Evolutionary conservation across 148 eudicot genomes (phyloP), one percentile per base, ranked within the genome.

Genomic region (Beta vulgaris): DNA sequence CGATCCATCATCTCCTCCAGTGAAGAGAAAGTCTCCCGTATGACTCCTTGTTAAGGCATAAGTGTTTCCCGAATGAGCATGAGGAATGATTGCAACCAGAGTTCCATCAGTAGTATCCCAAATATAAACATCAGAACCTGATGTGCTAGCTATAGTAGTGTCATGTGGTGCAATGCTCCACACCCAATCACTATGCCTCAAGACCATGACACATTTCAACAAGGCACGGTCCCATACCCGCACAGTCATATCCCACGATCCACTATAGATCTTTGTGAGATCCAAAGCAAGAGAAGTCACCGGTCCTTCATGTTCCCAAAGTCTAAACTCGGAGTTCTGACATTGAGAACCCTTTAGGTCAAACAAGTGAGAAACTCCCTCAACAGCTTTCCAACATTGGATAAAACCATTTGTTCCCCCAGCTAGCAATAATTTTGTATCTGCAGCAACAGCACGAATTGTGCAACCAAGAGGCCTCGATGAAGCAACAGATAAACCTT

Each of bases 181-280:
- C 4, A 96, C 93, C 98, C 98, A 92, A 68, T 96, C 98, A 87
- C 87, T 73, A 78, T 96, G 99, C 85, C 87, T 85, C 83, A 96
- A 81, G 46, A 86, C 85, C 66, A 80, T 84, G 21, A 88, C 32
- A 73, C 98, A 95, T 59, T 82, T 85, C 73, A 92, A 79, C 7
- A 75, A 75, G 68, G 74, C 71, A 68, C 98, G 97, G 53, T 92
- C 98, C 99, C 98, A 92, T 59, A 92, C 75, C 75, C 98, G 87
- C 19, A 96, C 80, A 40, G 93, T 89, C 98, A 91, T 96, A 74
- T 96, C 99, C 99, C 99, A 96, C 13, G 99, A 96, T 51, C 97
- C 98, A 72, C 99, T 96, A 53, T 88, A 96, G 15, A 96, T 87
- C 70, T 84, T 87, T 59, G 81, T 81, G 54, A 83, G 81, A 83